These are phyloP conservation scores for Calocybe indica DNA, from an alignment of 768 basidiomycete species.

Conservation along the genomic window DNA sequence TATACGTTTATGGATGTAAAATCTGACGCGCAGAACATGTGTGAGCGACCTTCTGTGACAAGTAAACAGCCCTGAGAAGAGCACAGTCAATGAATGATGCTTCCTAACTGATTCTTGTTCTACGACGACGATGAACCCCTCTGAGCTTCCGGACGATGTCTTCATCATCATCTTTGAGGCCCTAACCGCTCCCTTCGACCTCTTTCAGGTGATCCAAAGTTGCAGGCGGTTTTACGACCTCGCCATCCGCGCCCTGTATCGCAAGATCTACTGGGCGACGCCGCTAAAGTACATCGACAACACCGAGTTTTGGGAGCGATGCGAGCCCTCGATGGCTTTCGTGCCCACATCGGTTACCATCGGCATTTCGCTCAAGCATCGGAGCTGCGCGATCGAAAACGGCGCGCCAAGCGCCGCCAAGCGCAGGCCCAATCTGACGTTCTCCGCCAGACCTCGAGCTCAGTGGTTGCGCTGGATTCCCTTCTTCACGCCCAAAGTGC, in stretches of 20 bases:
- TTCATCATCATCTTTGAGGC: constrained; percentile 12
- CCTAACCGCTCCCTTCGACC: constrained; percentile 8
- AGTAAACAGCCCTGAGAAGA: no score
- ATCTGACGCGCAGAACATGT: no score
- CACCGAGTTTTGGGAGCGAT: no score
- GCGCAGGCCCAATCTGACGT: background rate
- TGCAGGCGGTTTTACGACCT: constrained; percentile 12
- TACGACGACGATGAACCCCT: no score
- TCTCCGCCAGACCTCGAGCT: no score
- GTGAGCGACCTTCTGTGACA: no score
- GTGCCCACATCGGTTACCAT: constrained; percentile 10
- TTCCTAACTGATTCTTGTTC: no score
- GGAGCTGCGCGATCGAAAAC: constrained; percentile 5
- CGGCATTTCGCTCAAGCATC: constrained; percentile 6
- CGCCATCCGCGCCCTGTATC: constrained; percentile 12
- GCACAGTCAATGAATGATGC: no score
- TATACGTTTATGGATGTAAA: no score
- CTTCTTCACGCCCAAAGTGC: constrained; percentile 6
- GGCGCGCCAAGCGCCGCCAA: background rate
- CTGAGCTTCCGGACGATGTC: constrained; percentile 9
- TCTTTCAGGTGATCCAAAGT: constrained; percentile 8
- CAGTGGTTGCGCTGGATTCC: background rate
- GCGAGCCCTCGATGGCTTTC: constrained; percentile 1
- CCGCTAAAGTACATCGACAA: constrained; percentile 3
- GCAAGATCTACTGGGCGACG: constrained; percentile 11